phyloP scores from a whole-genome alignment of 176 grass and related monocot genomes.

The Saccharum spontaneum region DNA sequence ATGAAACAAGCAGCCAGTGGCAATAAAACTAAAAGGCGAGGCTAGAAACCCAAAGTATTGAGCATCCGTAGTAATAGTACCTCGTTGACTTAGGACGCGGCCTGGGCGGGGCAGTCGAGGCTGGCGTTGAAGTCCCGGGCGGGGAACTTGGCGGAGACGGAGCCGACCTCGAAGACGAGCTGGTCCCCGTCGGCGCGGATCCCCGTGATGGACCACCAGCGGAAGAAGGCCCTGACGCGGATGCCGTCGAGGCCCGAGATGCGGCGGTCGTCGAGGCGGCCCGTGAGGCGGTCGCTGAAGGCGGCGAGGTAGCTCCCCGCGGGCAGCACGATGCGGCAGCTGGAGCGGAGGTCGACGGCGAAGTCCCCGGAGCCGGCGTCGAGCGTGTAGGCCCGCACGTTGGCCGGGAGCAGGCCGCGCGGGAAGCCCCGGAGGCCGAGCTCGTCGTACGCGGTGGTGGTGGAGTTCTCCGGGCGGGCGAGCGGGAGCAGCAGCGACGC shows the following conservation, averaged over 20 bases:
- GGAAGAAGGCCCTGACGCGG: conserved; percentile 59
- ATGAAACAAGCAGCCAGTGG: background rate
- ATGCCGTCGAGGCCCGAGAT: conserved; percentile 58
- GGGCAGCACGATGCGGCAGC: conserved; percentile 55
- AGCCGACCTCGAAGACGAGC: conserved; percentile 60
- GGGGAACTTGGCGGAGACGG: conserved; percentile 59
- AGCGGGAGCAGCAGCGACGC: conserved; percentile 30
- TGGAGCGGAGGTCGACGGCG: conserved; percentile 38
- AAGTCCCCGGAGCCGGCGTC: conserved; percentile 51
- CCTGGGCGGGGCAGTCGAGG: conserved; percentile 51
- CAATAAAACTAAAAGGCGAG: background rate
- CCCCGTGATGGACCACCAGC: conserved; percentile 64
- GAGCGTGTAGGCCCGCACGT: conserved; percentile 50
- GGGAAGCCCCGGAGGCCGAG: conserved; percentile 51
- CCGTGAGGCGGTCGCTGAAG: conserved; percentile 49
- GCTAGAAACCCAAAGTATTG: background rate
- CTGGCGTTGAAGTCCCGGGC: conserved; percentile 56
- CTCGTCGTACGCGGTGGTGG: conserved; percentile 47
- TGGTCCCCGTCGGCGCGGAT: conserved; percentile 57
- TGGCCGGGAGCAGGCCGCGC: conserved; percentile 50
- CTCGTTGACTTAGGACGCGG: conserved; percentile 18
- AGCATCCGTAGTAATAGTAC: background rate
- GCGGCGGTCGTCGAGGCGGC: conserved; percentile 41
- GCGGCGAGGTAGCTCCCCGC: conserved; percentile 56
- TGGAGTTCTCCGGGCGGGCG: conserved; percentile 20